Conservation (phyloP, 331 rosid species). For the Pyracantha coccinea region DNA sequence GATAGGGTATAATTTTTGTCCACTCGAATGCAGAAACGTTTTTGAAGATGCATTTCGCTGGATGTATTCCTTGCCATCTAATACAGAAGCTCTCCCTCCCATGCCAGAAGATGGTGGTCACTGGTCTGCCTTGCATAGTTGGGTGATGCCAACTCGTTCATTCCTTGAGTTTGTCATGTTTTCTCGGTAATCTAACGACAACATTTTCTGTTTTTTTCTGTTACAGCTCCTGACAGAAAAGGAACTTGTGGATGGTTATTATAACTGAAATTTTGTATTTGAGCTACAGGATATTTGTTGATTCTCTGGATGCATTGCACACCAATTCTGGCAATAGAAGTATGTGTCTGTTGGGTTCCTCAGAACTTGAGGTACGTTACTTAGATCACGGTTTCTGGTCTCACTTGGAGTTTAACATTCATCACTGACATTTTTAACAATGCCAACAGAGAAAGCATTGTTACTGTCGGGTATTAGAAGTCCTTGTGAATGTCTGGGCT, state of each 20-base stretch:
- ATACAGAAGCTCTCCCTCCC: conserved; percentile 79
- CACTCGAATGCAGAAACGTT: conserved; percentile 43
- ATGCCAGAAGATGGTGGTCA: conserved; percentile 87
- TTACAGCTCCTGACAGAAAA: not conserved
- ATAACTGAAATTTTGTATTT: conserved; percentile 17
- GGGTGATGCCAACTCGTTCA: conserved; percentile 99
- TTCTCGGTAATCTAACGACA: conserved; percentile 48
- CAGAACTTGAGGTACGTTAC: conserved; percentile 61
- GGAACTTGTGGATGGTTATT: conserved; percentile 2
- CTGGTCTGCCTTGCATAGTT: conserved; percentile 93
- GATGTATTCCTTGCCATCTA: conserved; percentile 58
- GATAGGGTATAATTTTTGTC: not conserved
- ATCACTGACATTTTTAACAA: not conserved
- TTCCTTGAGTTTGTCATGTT: conserved; percentile 87
- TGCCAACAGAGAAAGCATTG: conserved; percentile 65
- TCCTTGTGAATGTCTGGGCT: conserved; percentile 93
- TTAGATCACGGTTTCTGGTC: conserved; percentile 1
- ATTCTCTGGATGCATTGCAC: conserved; percentile 76
- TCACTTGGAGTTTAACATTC: conserved; percentile 8
- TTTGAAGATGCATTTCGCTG: conserved; percentile 71
- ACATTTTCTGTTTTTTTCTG: not conserved
- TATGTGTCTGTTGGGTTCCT: conserved; percentile 60
- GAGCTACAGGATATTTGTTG: conserved; percentile 78
- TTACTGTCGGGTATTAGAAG: conserved; percentile 71
- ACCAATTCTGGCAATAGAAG: conserved; percentile 22